Percentiles rank a stretch among this genome's conserved stretches.
Conservation (phyloP, 176 grass and related monocot species). For the Panicum miliaceum region DNA sequence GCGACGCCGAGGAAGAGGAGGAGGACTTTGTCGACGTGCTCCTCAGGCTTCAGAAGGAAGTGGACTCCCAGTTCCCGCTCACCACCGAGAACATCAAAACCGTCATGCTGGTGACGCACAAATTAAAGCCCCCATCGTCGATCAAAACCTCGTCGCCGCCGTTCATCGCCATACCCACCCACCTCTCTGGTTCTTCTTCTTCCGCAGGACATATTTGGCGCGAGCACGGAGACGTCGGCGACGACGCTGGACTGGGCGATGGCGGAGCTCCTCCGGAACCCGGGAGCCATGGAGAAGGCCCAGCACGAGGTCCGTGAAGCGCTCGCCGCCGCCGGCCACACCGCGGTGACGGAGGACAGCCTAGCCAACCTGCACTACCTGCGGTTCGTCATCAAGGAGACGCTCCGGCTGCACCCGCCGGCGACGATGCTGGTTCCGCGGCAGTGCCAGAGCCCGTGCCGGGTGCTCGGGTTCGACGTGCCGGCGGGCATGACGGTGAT, state of each 20-base stretch:
- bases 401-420: slow-evolving; percentile 59
- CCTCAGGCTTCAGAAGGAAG: slow-evolving; percentile 52
- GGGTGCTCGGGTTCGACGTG: slow-evolving; percentile 48
- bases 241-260: slow-evolving; percentile 55
- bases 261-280: slow-evolving; percentile 52
- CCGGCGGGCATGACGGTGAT: slow-evolving; percentile 34
- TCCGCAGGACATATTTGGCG: slow-evolving; percentile 53
- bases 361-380: slow-evolving; percentile 40
- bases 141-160: too few relatives aligned
- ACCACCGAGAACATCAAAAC: slow-evolving; percentile 64
- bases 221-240: slow-evolving; percentile 51
- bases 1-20: slow-evolving; percentile 9
- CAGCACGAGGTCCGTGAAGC: slow-evolving; percentile 44
- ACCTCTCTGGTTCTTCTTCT: neutral
- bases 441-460: slow-evolving; percentile 11
- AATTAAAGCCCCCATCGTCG: too few relatives aligned
- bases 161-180: neutral
- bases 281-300: slow-evolving; percentile 32
- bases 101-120: slow-evolving; percentile 43
- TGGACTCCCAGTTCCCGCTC: slow-evolving; percentile 37
- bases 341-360: slow-evolving; percentile 12
- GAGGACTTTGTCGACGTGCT: slow-evolving; percentile 53
- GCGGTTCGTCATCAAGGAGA: slow-evolving; percentile 52
- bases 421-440: slow-evolving; percentile 44
- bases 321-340: slow-evolving; percentile 7